These are phyloP conservation scores for Phytopythium mirpurense DNA, from an alignment of 352 stramenopile genomes.

Conservation along the genomic window DNA sequence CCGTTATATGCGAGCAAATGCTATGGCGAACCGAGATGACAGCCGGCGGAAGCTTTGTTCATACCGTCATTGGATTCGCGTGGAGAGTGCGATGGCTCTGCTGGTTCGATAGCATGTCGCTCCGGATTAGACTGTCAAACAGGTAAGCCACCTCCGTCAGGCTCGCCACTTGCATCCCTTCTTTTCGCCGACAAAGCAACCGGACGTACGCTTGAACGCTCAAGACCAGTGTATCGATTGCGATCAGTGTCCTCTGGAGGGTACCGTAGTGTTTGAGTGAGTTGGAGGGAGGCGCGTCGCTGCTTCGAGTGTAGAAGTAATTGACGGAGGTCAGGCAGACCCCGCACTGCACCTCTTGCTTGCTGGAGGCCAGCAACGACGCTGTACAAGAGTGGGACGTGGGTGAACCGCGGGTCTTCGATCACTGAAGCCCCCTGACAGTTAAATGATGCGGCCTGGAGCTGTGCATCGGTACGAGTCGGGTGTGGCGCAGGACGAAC, in stretches of 20 bases:
- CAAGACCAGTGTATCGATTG: background rate
- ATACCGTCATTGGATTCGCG: background rate
- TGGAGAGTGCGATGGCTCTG: background rate
- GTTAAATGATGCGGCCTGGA: too few relatives aligned
- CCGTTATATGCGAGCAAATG: background rate
- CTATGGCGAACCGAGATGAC: slow-evolving; percentile 1
- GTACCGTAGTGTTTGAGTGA: background rate
- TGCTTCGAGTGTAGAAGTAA: too few relatives aligned
- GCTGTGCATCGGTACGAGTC: background rate
- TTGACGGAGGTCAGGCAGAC: too few relatives aligned
- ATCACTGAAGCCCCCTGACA: slow-evolving; percentile 42
- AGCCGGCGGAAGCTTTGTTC: background rate
- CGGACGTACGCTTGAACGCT: background rate
- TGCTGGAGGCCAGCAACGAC: slow-evolving; percentile 56
- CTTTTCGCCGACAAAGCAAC: too few relatives aligned
- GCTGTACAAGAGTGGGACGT: slow-evolving; percentile 83
- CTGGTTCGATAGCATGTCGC: background rate
- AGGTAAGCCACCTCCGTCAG: background rate
- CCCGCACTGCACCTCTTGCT: slow-evolving; percentile 15
- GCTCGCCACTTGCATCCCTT: background rate
- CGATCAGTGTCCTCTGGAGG: background rate
- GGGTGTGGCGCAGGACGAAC: slow-evolving; percentile 14
- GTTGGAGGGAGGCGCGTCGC: too few relatives aligned
- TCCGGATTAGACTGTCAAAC: background rate
- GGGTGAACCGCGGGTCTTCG: slow-evolving; percentile 54